Evolutionary conservation across 164 flowering plant species (phyloP).

Genomic region (Echeveria elegans): DNA sequence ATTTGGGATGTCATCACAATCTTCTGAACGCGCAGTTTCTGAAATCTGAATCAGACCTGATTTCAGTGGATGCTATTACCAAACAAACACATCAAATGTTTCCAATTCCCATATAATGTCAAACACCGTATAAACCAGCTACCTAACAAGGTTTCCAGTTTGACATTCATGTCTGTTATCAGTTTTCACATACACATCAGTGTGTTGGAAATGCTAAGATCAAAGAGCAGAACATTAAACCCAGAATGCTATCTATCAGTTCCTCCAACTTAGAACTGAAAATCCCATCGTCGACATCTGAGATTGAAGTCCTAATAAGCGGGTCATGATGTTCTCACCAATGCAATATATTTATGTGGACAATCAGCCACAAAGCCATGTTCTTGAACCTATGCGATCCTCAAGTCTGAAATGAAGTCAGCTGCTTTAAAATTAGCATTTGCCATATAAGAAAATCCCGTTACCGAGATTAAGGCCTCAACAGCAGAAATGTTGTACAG

Average conservation of each 20-base stretch:
- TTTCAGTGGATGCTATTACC: constrained; percentile 2
- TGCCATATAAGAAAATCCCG: neutral
- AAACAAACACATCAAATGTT: neutral
- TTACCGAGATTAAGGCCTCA: neutral
- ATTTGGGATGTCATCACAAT: neutral
- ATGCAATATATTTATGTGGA: no score
- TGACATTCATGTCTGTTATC: neutral
- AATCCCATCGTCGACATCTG: neutral
- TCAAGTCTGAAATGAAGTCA: neutral
- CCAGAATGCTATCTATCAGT: no score
- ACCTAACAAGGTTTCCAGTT: neutral
- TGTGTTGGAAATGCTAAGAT: neutral
- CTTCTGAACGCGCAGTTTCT: neutral
- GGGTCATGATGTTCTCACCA: neutral
- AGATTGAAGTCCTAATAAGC: neutral
- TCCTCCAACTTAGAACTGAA: no score
- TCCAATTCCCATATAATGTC: neutral
- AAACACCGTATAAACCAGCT: neutral
- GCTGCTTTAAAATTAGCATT: no score
- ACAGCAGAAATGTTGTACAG: neutral
- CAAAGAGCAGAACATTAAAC: neutral
- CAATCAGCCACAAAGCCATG: no score
- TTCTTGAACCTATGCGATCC: no score
- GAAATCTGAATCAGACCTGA: neutral
- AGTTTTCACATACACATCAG: neutral